Base-by-base conservation (phyloP, 148 eudicot genomes). In the Fagopyrum esculentum region DNA sequence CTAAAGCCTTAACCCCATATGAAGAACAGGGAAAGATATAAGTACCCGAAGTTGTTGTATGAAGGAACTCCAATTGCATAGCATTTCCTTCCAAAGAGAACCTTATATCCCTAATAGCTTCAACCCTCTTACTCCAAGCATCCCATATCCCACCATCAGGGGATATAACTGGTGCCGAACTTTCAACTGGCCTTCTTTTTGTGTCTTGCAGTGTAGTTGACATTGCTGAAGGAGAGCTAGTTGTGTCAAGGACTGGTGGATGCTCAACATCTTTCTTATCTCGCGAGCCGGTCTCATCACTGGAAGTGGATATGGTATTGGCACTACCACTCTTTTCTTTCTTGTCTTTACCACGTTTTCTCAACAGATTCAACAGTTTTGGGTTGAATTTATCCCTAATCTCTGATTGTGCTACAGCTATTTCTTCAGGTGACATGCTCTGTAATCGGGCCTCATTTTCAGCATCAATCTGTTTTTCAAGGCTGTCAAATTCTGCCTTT, bases 341-440 rank as follows among this genome's bases (percentile, higher is more conserved):
- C 77, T 93, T 93, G 54, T 81, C 76, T 63, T 74, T 79, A 13
- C 88, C 93, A 48, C 95, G 80, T 55, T 80, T 88, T 81, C 74
- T 88, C 69, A 94, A 77, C 3, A 82, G 80, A 52, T 86, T 76
- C 47, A 94, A 77, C 72, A 90, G 40, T 66, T 78, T 84, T 49
- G 98, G 97, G 78, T 81, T 90, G 73, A 94, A 75, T 82, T 82
- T 90, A 55, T 80, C 81, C 80, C 74, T 76, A 83, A 95, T 78
- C 78, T 92, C 97, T 80, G 81, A 87, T 74, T 85, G 94, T 55
- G 99, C 98, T 82, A 92, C 98, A 66, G 90, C 88, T 83, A 95
- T 88, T 80, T 92, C 97, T 76, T 89, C 94, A 69, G 85, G 74
- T 66, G 99, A 90, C 99, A 95, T 92, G 54, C 68, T 78, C 68